Conservation (phyloP, 202 grass and related monocot genomes). For the Saccharum hybrid region DNA sequence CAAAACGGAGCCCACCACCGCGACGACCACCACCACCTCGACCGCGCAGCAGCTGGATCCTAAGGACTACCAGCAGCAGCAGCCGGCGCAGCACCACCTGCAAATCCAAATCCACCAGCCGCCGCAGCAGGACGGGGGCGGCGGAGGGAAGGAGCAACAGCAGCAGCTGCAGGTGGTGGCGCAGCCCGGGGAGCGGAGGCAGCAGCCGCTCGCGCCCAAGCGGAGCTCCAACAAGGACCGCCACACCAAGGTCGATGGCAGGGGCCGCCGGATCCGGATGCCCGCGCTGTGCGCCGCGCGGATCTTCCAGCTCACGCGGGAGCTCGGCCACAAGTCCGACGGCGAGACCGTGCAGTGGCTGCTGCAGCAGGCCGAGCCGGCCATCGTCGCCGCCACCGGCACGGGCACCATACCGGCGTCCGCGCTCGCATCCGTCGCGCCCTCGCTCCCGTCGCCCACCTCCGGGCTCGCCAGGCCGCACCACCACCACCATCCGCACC, state of each 20-base stretch:
- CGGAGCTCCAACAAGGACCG: constrained; percentile 98
- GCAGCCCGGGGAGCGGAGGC: constrained; percentile 36
- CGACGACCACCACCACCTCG: constrained; percentile 41
- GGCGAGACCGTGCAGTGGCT: constrained; percentile 99
- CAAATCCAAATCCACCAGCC: constrained; percentile 53
- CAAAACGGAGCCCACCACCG: constrained; percentile 71
- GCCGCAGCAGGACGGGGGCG: constrained; percentile 33
- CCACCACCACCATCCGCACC: constrained; percentile 53
- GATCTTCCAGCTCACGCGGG: constrained; percentile 93
- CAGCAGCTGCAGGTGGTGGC: constrained; percentile 8
- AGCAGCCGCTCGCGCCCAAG: constrained; percentile 69
- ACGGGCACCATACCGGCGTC: constrained; percentile 91
- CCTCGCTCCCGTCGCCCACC: constrained; percentile 52
- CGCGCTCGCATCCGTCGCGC: constrained; percentile 68
- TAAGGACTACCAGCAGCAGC: constrained; percentile 49
- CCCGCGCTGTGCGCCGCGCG: constrained; percentile 92
- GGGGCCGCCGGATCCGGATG: constrained; percentile 97
- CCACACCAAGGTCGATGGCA: constrained; percentile 96
- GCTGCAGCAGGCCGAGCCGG: constrained; percentile 92
- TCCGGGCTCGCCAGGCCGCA: constrained; percentile 49
- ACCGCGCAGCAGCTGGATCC: constrained; percentile 55
- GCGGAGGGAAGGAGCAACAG: constrained; percentile 19
- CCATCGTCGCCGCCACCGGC: constrained; percentile 93
- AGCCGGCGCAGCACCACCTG: constrained; percentile 37
- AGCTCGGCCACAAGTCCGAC: constrained; percentile 96